Base-by-base conservation (phyloP, 2,329 filamentous ascomycete genomes). In the Colletotrichum chlorophyti region DNA sequence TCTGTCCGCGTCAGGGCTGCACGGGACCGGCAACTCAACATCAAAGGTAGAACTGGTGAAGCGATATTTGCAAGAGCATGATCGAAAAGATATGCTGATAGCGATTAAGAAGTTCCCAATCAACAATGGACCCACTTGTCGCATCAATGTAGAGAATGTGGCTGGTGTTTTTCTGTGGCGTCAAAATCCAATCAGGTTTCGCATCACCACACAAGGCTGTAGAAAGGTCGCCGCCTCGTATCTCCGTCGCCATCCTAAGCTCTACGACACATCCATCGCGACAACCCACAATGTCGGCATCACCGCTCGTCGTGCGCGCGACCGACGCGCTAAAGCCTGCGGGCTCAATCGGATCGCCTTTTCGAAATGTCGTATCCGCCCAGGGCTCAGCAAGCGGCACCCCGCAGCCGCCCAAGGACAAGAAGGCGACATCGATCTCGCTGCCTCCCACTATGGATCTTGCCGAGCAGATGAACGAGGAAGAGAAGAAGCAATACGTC, bases 401-500 rank as follows among this genome's bases (percentile, higher is more conserved):
- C 5, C 79, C 79, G 2, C 69, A 69, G 27, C 72, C 72, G 6
- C 63, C 49, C 27, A 64, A 52, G 43, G 46, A 58, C 34, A 58
- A 53, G 23, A 59, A 40, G 37, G 43, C 43, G 48, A 49, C 50
- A 27, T 42, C 65, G 12, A 32, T 69, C 7, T 68, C 71, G 19
- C 64, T 70, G 10, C 72, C 74, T 8, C 65, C 75, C 11, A 77
- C 74, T 14, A 75, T 85, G 55, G 86, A 89, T 67, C 72, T 87
- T n/a, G 82, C 90, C n/a, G 91, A 94, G 74, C 88, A 91, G 70
- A 82, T 93, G 72, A 94, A 94, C 70, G 87, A 91, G 58, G 86
- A 90, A 47, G 90, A 92, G 69, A 92, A 93, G 74, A 83, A 85
- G 65, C 96, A 95, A 80, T 99, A 97, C 73, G 85, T 95, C 64